Evolutionary conservation across 257 asterid species (phyloP).

Genomic region (Solanum medicagineum): DNA sequence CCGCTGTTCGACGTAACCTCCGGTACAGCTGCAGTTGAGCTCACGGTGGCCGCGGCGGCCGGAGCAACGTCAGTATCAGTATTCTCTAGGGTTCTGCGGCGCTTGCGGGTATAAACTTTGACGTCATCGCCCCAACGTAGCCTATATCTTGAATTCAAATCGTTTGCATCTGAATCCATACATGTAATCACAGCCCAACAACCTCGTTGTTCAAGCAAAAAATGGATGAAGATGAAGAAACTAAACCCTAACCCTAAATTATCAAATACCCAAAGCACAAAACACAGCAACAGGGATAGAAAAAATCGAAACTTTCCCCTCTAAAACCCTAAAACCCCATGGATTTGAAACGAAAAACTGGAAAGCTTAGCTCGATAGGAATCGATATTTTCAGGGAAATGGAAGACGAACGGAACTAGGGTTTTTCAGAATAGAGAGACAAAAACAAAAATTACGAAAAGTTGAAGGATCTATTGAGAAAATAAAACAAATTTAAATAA

Average conservation of each 20-base stretch:
- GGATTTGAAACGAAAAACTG: background rate
- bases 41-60: background rate
- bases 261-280: background rate
- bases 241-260: slow-evolving; percentile 15
- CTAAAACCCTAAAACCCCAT: background rate
- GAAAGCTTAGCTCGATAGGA: background rate
- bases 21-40: background rate
- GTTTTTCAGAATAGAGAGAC: background rate
- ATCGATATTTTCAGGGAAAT: background rate
- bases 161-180: slow-evolving; percentile 29
- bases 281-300: background rate
- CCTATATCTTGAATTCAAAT: slow-evolving; percentile 7
- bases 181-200: slow-evolving; percentile 10
- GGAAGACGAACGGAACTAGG: background rate
- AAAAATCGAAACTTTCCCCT: background rate
- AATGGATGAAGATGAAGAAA: background rate
- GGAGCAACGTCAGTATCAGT: background rate
- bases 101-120: slow-evolving; percentile 24
- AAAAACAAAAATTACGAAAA: background rate
- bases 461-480: background rate
- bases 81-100: slow-evolving; percentile 6
- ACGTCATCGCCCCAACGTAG: slow-evolving; percentile 10
- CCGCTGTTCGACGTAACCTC: background rate
- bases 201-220: background rate
- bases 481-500: background rate